Base-by-base conservation (phyloP, 2,329 filamentous ascomycete genomes). In the Talaromyces sp. region DNA sequence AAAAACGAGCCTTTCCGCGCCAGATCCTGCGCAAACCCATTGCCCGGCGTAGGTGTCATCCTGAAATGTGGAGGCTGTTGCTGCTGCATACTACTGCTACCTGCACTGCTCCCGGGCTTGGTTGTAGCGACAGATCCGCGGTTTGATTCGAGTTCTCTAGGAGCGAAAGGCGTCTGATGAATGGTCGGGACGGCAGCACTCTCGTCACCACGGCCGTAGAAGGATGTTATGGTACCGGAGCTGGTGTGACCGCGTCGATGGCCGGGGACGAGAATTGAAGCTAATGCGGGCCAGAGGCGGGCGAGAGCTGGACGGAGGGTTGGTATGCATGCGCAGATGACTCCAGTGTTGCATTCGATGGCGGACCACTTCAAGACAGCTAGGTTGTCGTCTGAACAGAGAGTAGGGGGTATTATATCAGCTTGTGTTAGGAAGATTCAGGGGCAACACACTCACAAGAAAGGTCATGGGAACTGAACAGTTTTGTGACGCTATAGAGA, bases 321-420 rank as follows among this genome's bases (percentile, higher is more conserved):
- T 7, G 78, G 78, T 0, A 80, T 72, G 64, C 77, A 79, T 52
- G 77, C 78, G 67, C 78, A 79, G 52, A 79, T 79, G 41, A 80
- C 79, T 3, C 77, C 77, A 4, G 73, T 72, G 64, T 77, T 78
- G 69, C 74, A 76, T 73, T 80, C 78, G 31, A 80, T 70, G 6
- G 75, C 72, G 27, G 77, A 78, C 77, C 77, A 78, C 47, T 73
- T 71, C 15, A 75, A 74, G 1, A 75, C 74, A 35, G 68, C 72
- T 47, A 77, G 74, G 64, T 74, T 76, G 64, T 78, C 73, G 31
- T 74, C 74, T 76, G 22, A 52, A 41, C 19, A 11, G 58, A 71
- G 37, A 25, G 13, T 35, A 8, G 27, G 57, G 56, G 8, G 27
- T 59, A 31, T 31, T 31, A n/a, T 41, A 27, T 64, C 25, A 61